Percentiles rank a stretch among this genome's conserved stretches.
Evolutionary conservation across 2,329 filamentous ascomycete genomes (phyloP).

Genomic region (Colletotrichum lupini): DNA sequence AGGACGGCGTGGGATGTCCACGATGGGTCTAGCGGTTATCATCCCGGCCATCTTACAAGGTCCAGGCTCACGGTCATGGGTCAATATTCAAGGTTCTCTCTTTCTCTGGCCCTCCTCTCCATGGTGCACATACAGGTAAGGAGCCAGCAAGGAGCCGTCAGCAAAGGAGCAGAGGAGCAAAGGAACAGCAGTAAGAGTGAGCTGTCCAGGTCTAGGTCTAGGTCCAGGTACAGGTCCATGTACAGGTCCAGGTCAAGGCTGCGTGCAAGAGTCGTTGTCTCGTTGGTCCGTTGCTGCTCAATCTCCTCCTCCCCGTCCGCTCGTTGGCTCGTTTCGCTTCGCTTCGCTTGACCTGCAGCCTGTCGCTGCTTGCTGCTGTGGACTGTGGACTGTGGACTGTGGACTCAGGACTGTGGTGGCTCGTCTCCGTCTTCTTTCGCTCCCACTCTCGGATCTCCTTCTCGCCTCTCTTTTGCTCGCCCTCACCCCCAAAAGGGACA

Average conservation of each 20-base stretch:
- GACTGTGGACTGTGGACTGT: too few species aligned
- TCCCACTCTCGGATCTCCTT: conserved; percentile 5
- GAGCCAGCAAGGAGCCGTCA: not conserved
- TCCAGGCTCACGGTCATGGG: conserved; percentile 19
- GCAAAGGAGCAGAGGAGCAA: not conserved
- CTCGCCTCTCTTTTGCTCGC: conserved; percentile 26
- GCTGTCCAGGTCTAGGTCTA: conserved; percentile 10
- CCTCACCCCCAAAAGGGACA: conserved; percentile 36
- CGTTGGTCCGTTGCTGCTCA: conserved; percentile 15
- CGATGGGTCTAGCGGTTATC: not conserved
- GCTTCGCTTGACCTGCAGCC: conserved; percentile 26
- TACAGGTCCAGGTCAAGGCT: conserved; percentile 14
- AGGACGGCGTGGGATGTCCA: conserved; percentile 4
- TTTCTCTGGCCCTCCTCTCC: not conserved
- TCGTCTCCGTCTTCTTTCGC: conserved; percentile 13
- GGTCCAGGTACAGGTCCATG: not conserved
- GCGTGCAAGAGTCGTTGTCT: not conserved
- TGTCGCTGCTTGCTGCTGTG: conserved; percentile 1
- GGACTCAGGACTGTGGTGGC: not conserved
- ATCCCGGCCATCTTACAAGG: conserved; percentile 10
- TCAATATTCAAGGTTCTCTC: conserved; percentile 5
- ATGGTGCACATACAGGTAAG: not conserved
- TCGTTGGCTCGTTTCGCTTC: conserved; percentile 34
- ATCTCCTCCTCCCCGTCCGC: conserved; percentile 26
- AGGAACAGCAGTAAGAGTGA: not conserved